Evolutionary conservation across 176 grass and related monocot genomes (phyloP).

Genomic region (Carex scoparia): DNA sequence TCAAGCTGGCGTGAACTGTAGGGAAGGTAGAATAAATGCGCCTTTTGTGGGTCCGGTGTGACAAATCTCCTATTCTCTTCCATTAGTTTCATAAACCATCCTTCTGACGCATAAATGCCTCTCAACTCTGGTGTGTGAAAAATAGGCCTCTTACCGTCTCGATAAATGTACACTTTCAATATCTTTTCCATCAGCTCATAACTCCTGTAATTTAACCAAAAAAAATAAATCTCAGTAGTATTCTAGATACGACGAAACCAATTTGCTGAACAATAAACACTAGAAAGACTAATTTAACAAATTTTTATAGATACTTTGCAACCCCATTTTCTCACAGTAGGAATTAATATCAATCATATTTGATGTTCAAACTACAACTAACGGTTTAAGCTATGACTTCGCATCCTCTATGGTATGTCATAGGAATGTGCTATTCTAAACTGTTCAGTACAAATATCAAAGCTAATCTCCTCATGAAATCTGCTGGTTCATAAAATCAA

Average conservation of each 20-base stretch:
- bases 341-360: not conserved
- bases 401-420: too few relatives aligned
- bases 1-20: slow-evolving; percentile 70
- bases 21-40: slow-evolving; percentile 80
- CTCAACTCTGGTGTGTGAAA: slow-evolving; percentile 66
- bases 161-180: slow-evolving; percentile 80
- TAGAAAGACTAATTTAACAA: not conserved
- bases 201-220: slow-evolving; percentile 43
- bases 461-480: too few relatives aligned
- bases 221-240: not conserved
- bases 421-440: too few relatives aligned
- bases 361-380: too few relatives aligned
- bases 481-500: not conserved
- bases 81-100: slow-evolving; percentile 90
- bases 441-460: too few relatives aligned
- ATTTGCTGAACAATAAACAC: not conserved
- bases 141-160: slow-evolving; percentile 58
- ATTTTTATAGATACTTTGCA: not conserved
- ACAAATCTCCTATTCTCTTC: slow-evolving; percentile 51
- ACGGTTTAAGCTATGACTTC: too few relatives aligned
- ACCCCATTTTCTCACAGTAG: not conserved
- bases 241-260: not conserved
- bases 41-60: slow-evolving; percentile 37
- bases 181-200: slow-evolving; percentile 86
- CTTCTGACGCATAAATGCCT: slow-evolving; percentile 73